phyloP scores from a whole-genome alignment of 192 early-diverging fungal genomes.

The Thoreauomyces humboldtii region DNA sequence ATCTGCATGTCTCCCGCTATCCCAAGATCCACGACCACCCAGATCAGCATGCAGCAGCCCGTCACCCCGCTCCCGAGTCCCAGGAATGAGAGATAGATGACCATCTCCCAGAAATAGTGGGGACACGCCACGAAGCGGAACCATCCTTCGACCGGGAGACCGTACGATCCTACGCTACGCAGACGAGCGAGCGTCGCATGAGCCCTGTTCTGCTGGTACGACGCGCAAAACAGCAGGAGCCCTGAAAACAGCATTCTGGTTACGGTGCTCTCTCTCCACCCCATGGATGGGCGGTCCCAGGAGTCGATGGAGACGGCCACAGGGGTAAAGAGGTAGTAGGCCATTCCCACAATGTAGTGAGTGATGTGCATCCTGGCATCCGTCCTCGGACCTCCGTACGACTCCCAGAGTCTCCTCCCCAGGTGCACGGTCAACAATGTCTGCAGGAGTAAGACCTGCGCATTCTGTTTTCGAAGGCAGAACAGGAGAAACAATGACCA shows the following conservation, averaged over 20 bases:
- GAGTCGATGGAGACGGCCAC: conserved; percentile 30
- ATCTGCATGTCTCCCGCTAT: conserved; percentile 64
- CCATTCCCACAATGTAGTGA: conserved; percentile 32
- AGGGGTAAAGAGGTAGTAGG: conserved; percentile 34
- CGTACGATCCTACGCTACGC: conserved; percentile 15
- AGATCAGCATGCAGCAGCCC: conserved; percentile 45
- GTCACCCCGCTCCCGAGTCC: conserved; percentile 37
- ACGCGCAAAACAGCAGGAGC: conserved; percentile 23
- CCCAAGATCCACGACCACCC: conserved; percentile 62
- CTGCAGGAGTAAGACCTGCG: too few species aligned
- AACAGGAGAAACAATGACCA: too few species aligned
- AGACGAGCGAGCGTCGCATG: conserved; percentile 25
- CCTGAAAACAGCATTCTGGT: conserved; percentile 20
- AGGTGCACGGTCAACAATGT: too few species aligned
- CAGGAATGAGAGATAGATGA: conserved; percentile 35
- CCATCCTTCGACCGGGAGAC: conserved; percentile 23
- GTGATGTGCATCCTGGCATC: conserved; percentile 32
- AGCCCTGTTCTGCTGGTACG: conserved; percentile 16
- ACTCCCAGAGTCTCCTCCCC: too few species aligned
- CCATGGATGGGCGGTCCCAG: background rate
- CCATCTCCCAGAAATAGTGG: conserved; percentile 40
- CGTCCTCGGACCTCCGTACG: too few species aligned
- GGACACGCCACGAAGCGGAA: conserved; percentile 38
- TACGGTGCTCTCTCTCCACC: too few species aligned
- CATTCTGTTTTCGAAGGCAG: too few species aligned